These are phyloP conservation scores for Emergomyces pasteurianus DNA, from an alignment of 2,329 filamentous ascomycete species.

Conservation along the genomic window DNA sequence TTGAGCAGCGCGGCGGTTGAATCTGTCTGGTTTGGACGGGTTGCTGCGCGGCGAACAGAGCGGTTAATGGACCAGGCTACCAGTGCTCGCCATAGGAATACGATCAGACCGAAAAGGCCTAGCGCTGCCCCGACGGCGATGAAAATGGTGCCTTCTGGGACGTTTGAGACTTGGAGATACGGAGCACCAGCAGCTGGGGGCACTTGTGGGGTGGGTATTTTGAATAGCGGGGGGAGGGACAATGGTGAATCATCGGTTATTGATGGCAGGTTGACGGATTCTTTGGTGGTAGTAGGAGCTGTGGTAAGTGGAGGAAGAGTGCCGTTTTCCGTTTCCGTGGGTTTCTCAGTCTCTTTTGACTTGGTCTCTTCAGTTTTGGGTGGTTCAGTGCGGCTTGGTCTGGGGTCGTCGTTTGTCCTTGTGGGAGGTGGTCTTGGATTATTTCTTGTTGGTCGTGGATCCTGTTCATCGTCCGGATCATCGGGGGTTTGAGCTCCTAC, in stretches of 20 bases:
- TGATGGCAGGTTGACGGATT: background rate
- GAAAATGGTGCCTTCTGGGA: slow-evolving; percentile 91
- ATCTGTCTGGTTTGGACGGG: slow-evolving; percentile 57
- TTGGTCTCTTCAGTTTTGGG: slow-evolving; percentile 18
- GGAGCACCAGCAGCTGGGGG: slow-evolving; percentile 76
- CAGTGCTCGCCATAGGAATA: slow-evolving; percentile 77
- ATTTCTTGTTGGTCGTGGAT: background rate
- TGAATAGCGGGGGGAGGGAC: slow-evolving; percentile 44
- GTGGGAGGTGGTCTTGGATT: background rate
- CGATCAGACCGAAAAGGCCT: slow-evolving; percentile 66
- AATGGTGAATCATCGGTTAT: slow-evolving; percentile 28
- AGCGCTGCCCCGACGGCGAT: slow-evolving; percentile 85
- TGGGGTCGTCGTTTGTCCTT: background rate
- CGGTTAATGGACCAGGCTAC: slow-evolving; percentile 87
- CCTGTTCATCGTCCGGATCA: slow-evolving; percentile 12
- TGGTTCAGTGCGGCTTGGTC: background rate
- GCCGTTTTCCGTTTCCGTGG: background rate
- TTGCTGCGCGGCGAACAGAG: slow-evolving; percentile 75
- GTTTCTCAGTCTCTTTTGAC: background rate
- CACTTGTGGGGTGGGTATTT: slow-evolving; percentile 61
- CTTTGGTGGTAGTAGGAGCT: background rate
- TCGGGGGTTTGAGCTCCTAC: slow-evolving; percentile 10
- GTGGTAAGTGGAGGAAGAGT: background rate
- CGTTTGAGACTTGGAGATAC: slow-evolving; percentile 76
- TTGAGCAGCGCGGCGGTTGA: slow-evolving; percentile 42